Base-by-base conservation (phyloP, 2,329 filamentous ascomycete genomes). In the Stromatinia cepivora region DNA sequence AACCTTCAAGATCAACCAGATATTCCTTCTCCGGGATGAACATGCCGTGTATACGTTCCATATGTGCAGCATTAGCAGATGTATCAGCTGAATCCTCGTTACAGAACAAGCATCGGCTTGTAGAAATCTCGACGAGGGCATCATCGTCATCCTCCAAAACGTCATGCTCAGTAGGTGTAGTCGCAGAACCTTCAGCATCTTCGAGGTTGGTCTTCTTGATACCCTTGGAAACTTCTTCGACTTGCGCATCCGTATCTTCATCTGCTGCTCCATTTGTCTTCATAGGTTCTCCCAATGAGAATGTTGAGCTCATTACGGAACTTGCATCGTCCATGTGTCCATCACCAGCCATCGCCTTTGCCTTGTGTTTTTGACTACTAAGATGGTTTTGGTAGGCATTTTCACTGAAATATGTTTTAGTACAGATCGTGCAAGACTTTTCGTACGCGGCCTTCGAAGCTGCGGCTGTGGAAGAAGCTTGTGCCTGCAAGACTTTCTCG, bases 331-430 rank as follows among this genome's bases (percentile, higher is more conserved):
- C 91, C 64, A 82, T 80, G 66, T 77, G 78, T 65, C 77, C 73
- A 46, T 75, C 69, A 13, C 79, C 77, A 34, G 79, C 79, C 58
- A 81, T 76, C 45, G 86, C 85, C 75, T 89, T 89, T 69, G 87
- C 83, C 80, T 89, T 92, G 81, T 99, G 95, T 81, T 97, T 97
- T 75, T 92, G 90, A 81, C 94, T 97, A 70, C 89, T 89, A 69
- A 98, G 80, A 78, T 99, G 95, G 81, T 98, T 99, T 78, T 90
- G 88, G 81, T 91, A 98, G 46, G 95, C 94, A 81, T 97, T 97
- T 78, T 97, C 92, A 81, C 94, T 98, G 83, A 90, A 98, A 81
- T 97, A 99, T 20, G 91, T 93, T 83, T 97, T 97, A 77, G 91
- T 87, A 83, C 95, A 99, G 28, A 89, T 86, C 4, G 88, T 84